A percentile compares a stretch with the other conserved stretches of the same genome.
phyloP scores from a whole-genome alignment of 768 basidiomycete genomes.

The Strobilomyces echinocephalus region DNA sequence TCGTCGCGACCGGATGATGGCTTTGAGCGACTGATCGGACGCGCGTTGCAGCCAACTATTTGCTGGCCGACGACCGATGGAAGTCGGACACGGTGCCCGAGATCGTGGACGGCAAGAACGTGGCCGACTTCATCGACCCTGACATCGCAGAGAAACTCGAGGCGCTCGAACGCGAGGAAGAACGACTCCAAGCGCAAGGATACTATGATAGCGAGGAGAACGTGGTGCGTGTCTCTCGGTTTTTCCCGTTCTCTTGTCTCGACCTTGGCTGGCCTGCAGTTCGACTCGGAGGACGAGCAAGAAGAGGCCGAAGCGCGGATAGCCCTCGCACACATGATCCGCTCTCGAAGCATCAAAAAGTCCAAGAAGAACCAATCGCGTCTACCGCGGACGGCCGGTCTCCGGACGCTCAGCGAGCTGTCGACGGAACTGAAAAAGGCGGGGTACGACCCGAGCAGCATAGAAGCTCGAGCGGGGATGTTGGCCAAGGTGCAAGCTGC shows the following conservation, averaged over 20 bases:
- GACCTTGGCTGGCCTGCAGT: slow-evolving; percentile 19
- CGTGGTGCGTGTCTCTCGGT: slow-evolving; percentile 47
- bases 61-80: slow-evolving; percentile 88
- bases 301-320: slow-evolving; percentile 61
- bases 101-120: slow-evolving; percentile 97
- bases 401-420: slow-evolving; percentile 67
- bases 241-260: not conserved
- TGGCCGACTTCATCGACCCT: slow-evolving; percentile 97
- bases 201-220: slow-evolving; percentile 92
- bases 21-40: slow-evolving; percentile 1
- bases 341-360: slow-evolving; percentile 77
- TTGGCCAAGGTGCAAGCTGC: slow-evolving; percentile 69
- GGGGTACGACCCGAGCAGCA: slow-evolving; percentile 81
- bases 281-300: slow-evolving; percentile 72
- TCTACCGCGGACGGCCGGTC: slow-evolving; percentile 69
- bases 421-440: slow-evolving; percentile 78
- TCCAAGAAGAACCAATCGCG: slow-evolving; percentile 80
- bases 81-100: slow-evolving; percentile 98
- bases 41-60: slow-evolving; percentile 76
- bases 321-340: slow-evolving; percentile 62
- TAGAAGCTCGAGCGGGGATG: slow-evolving; percentile 83
- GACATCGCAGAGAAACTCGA: slow-evolving; percentile 97
- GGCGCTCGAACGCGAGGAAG: slow-evolving; percentile 95
- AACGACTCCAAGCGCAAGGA: slow-evolving; percentile 87
- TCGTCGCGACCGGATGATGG: not conserved